Conservation (phyloP, 768 basidiomycete species). For the Lentinula guzmanii region DNA sequence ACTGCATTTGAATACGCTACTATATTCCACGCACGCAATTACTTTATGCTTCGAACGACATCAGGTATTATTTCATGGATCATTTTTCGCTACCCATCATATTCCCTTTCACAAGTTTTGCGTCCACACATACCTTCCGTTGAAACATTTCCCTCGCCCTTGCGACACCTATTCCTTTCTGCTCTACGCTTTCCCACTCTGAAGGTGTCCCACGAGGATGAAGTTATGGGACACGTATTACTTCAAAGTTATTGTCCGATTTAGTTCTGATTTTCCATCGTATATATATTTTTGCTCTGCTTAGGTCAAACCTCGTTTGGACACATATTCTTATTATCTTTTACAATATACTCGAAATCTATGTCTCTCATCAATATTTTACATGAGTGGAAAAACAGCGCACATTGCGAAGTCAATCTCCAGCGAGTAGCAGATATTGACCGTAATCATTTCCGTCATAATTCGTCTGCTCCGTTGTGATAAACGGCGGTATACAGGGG, state of each 20-base stretch:
- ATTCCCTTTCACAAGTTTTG: not conserved
- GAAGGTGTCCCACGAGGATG: too few relatives aligned
- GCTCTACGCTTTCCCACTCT: not conserved
- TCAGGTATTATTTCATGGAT: not conserved
- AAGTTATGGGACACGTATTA: too few relatives aligned
- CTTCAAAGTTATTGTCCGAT: too few relatives aligned
- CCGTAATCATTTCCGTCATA: not conserved
- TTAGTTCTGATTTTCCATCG: too few relatives aligned
- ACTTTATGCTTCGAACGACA: not conserved
- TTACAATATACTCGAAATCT: too few relatives aligned
- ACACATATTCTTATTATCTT: too few relatives aligned
- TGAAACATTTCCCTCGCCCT: not conserved
- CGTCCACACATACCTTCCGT: not conserved
- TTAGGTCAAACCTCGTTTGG: too few relatives aligned
- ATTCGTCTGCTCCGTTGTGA: not conserved
- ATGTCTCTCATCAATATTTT: too few relatives aligned
- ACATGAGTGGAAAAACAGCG: too few relatives aligned
- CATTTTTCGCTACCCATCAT: not conserved
- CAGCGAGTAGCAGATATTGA: too few relatives aligned
- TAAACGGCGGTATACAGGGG: slow-evolving; percentile 4
- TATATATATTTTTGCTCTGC: too few relatives aligned
- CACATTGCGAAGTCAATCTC: too few relatives aligned
- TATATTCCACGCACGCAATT: not conserved
- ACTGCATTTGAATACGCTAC: not conserved
- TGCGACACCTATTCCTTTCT: not conserved